A percentile compares a stretch with the other conserved stretches of the same genome.
These are phyloP conservation scores for Vanderwaltozyma polyspora DNA, from an alignment of 805 yeast species.

Conservation along the genomic window DNA sequence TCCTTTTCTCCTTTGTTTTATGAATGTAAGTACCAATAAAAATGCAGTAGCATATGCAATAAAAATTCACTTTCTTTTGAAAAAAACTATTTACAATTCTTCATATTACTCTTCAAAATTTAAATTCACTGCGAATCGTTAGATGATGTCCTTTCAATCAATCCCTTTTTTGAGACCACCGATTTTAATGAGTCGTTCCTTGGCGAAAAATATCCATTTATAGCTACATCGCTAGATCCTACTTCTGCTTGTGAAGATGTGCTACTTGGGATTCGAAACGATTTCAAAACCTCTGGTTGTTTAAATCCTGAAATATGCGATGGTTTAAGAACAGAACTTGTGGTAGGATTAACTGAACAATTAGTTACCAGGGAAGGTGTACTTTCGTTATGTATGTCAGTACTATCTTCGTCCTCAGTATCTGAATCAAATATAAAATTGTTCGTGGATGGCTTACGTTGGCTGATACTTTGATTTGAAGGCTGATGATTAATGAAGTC, in stretches of 20 bases:
- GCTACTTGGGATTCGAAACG: constrained; percentile 5
- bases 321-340: constrained; percentile 3
- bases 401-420: constrained; percentile 19
- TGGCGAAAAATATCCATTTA: constrained; percentile 29
- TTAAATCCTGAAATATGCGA: constrained; percentile 2
- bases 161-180: constrained; percentile 13
- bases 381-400: not conserved
- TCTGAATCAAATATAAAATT: constrained; percentile 25
- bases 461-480: constrained; percentile 3
- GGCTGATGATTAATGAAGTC: constrained; percentile 1
- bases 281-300: not conserved
- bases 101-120: too few species aligned
- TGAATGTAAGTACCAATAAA: too few species aligned
- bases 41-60: too few species aligned
- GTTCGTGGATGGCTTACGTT: constrained; percentile 13
- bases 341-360: not conserved
- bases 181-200: constrained; percentile 18
- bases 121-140: not conserved
- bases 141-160: constrained; percentile 4
- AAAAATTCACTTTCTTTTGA: not conserved
- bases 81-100: too few species aligned
- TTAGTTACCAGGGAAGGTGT: not conserved
- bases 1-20: too few species aligned
- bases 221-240: constrained; percentile 36
- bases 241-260: constrained; percentile 16